Conservation (phyloP, 2,329 filamentous ascomycete genomes). For the Alternaria metachromatica region DNA sequence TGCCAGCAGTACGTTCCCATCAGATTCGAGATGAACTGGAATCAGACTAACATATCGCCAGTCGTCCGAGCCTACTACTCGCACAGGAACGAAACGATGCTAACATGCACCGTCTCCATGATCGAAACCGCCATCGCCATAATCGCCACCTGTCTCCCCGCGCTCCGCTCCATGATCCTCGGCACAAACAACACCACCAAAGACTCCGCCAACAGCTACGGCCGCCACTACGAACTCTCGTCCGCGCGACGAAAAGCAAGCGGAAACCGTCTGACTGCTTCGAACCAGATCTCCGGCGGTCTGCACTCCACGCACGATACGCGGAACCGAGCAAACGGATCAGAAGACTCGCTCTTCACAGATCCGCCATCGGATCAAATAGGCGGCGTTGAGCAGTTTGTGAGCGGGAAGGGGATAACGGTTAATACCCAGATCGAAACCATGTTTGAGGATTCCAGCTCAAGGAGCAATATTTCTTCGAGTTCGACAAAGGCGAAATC, state of each 20-base stretch:
- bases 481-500: conserved; percentile 2
- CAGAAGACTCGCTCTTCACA: conserved; percentile 22
- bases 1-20: conserved; percentile 24
- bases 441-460: conserved; percentile 5
- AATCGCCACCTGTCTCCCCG: conserved; percentile 50
- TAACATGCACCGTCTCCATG: conserved; percentile 34
- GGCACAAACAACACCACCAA: conserved; percentile 24
- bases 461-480: not conserved
- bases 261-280: conserved; percentile 8
- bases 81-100: conserved; percentile 25
- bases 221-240: conserved; percentile 32
- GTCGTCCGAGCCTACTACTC: conserved; percentile 33
- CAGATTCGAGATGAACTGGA: not conserved
- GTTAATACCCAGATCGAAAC: conserved; percentile 24
- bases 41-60: conserved; percentile 11
- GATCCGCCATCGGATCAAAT: conserved; percentile 1
- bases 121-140: conserved; percentile 47
- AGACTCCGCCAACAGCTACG: conserved; percentile 24
- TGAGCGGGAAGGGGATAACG: conserved; percentile 10
- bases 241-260: conserved; percentile 20
- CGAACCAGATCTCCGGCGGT: conserved; percentile 1
- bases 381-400: not conserved
- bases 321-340: conserved; percentile 13
- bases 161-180: conserved; percentile 28
- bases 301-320: not conserved